Percentiles rank a stretch among this genome's conserved stretches.
phyloP scores from a whole-genome alignment of 208 protist genomes.

The Tritrichomonas musculus region DNA sequence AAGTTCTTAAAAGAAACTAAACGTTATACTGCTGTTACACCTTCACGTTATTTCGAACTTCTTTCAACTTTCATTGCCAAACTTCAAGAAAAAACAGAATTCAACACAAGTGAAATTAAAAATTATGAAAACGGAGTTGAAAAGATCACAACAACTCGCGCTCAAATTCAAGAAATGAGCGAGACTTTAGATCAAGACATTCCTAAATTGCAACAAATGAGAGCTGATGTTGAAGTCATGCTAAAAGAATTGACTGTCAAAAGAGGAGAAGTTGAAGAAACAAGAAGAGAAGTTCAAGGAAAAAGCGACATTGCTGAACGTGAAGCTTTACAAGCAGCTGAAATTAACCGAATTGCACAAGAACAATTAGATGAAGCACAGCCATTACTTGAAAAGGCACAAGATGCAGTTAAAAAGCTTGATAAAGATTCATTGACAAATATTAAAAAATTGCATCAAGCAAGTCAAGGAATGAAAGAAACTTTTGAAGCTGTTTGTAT shows the following conservation, averaged over 20 bases:
- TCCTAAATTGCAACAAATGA: neutral
- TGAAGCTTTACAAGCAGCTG: neutral
- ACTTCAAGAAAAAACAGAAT: slow-evolving; percentile 73
- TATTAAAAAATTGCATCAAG: neutral
- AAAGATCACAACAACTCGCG: neutral
- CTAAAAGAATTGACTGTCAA: neutral
- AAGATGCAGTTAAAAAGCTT: neutral
- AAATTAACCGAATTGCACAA: neutral
- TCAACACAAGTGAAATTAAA: slow-evolving; percentile 33
- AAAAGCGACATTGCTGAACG: neutral
- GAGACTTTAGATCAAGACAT: neutral
- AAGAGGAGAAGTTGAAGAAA: neutral
- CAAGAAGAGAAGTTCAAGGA: neutral
- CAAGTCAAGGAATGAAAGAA: neutral
- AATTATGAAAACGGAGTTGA: neutral
- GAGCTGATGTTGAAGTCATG: neutral
- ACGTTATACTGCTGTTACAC: slow-evolving; percentile 93
- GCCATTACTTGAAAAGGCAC: neutral
- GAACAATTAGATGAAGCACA: slow-evolving; percentile 3
- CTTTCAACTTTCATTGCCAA: slow-evolving; percentile 91
- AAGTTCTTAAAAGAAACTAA: slow-evolving; percentile 82
- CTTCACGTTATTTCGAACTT: slow-evolving; percentile 94
- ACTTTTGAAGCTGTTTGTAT: slow-evolving; percentile 35
- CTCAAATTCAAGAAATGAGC: neutral
- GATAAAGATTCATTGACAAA: slow-evolving; percentile 19